Conservation (phyloP, 306 rosid species). For the Quercus alba region DNA sequence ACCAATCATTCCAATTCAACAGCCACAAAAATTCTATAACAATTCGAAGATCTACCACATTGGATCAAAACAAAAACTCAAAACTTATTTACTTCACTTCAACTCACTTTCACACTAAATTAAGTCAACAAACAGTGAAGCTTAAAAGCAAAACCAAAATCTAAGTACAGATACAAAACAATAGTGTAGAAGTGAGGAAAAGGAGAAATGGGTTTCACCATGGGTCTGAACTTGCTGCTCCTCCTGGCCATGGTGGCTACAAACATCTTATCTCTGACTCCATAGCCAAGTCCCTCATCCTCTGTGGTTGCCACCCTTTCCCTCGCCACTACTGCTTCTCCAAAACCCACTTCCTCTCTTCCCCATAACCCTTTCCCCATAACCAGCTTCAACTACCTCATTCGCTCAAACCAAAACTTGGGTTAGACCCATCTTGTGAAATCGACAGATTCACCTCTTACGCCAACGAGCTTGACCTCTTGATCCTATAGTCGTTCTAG, state of each 20-base stretch:
- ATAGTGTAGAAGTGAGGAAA: background rate
- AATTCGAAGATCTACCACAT: background rate
- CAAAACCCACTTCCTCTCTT: background rate
- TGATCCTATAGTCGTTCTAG: conserved; percentile 39
- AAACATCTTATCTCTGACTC: conserved; percentile 73
- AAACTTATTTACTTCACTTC: background rate
- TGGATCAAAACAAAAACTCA: background rate
- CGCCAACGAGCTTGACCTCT: conserved; percentile 72
- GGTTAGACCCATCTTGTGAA: conserved; percentile 36
- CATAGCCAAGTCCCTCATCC: conserved; percentile 57
- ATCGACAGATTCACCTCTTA: conserved; percentile 35
- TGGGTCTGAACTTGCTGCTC: conserved; percentile 76
- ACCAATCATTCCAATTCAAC: background rate
- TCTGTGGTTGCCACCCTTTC: conserved; percentile 93
- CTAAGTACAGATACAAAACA: background rate
- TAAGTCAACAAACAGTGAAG: background rate
- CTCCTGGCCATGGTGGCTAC: conserved; percentile 92
- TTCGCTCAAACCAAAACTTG: conserved; percentile 26
- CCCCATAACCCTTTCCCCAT: too few species aligned
- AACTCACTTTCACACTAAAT: conserved; percentile 3
- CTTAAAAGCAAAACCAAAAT: background rate
- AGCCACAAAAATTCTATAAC: background rate
- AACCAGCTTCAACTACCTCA: background rate
- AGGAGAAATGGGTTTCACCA: conserved; percentile 62
- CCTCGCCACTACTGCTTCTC: conserved; percentile 89